Conservation (phyloP, 73 alveolate species). For the Blepharisma japonicum region DNA sequence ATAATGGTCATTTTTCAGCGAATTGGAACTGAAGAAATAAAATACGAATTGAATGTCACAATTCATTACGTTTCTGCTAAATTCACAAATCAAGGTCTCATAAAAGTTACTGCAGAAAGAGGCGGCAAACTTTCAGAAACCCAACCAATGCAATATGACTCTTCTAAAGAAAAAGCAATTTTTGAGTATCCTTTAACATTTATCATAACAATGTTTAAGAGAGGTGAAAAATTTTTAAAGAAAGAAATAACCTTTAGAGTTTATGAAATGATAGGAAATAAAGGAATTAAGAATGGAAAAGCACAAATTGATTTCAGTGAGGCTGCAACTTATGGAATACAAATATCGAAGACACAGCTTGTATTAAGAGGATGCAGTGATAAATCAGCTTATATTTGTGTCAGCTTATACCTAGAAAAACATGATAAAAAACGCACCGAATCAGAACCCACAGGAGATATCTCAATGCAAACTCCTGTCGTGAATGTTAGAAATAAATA, state of each 20-base stretch:
- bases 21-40: constrained; percentile 8
- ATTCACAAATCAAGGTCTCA: neutral
- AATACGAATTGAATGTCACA: constrained; percentile 20
- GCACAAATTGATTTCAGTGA: neutral
- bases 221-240: neutral
- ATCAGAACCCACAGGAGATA: no score
- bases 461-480: no score
- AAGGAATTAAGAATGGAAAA: neutral
- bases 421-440: no score
- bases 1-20: no score
- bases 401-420: no score
- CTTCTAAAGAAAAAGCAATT: neutral
- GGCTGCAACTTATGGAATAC: neutral
- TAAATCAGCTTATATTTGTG: neutral
- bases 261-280: neutral
- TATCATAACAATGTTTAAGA: constrained; percentile 4
- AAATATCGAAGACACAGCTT: neutral
- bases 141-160: neutral
- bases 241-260: constrained; percentile 3
- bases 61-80: neutral
- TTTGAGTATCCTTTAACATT: neutral
- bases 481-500: no score
- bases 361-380: neutral
- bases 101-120: neutral
- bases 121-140: constrained; percentile 20